These are phyloP conservation scores for Huntiella decipiens DNA, from an alignment of 2,329 filamentous ascomycete genomes.

Conservation along the genomic window DNA sequence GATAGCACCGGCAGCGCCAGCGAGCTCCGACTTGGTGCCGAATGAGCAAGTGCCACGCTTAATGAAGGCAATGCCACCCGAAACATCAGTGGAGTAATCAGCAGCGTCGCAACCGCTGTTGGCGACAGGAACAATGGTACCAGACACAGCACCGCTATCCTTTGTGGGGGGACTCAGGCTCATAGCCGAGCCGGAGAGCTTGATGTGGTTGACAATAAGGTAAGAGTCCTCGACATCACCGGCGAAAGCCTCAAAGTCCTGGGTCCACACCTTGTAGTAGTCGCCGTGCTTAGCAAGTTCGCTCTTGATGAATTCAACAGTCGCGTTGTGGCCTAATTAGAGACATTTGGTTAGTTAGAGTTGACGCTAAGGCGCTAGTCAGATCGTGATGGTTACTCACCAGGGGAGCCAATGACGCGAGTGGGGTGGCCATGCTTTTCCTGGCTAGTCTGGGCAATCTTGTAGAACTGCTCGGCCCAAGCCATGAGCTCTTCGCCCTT, in stretches of 20 bases:
- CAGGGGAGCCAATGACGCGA: conserved; percentile 48
- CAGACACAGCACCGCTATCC: conserved; percentile 38
- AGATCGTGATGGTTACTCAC: conserved; percentile 19
- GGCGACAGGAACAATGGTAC: conserved; percentile 37
- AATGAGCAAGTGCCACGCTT: conserved; percentile 53
- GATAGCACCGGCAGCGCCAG: conserved; percentile 48
- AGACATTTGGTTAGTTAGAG: conserved; percentile 1
- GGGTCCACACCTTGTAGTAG: conserved; percentile 45
- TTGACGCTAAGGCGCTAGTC: not conserved
- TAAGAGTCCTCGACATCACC: conserved; percentile 40
- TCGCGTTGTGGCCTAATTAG: conserved; percentile 38
- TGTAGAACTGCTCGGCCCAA: conserved; percentile 41
- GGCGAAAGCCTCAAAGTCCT: conserved; percentile 43
- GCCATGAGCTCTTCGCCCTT: conserved; percentile 33
- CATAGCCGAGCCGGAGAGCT: conserved; percentile 37
- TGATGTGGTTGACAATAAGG: conserved; percentile 33
- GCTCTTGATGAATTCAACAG: conserved; percentile 41
- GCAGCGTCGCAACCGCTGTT: conserved; percentile 43
- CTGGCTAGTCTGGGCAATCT: conserved; percentile 38
- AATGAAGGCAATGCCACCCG: conserved; percentile 51
- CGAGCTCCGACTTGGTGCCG: conserved; percentile 48
- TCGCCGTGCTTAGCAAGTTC: conserved; percentile 33
- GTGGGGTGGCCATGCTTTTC: conserved; percentile 49
- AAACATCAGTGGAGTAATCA: conserved; percentile 41
- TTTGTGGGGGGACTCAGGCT: conserved; percentile 47